Base-by-base conservation (phyloP, 2,329 filamentous ascomycete species). In the Penicillium paneum region DNA sequence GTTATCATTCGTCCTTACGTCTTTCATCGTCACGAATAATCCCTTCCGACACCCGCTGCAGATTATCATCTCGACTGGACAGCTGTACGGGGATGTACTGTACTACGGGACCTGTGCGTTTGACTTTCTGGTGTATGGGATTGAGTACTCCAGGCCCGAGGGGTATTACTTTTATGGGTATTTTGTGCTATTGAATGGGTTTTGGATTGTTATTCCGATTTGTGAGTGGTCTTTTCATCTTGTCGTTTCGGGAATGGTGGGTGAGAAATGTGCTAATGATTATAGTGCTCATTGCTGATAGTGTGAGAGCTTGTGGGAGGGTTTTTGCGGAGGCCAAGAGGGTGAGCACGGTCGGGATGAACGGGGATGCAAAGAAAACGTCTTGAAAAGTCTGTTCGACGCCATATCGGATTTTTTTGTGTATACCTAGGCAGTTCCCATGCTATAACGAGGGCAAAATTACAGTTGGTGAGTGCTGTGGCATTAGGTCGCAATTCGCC, bases 11-110 rank as follows among this genome's bases (percentile, higher is more conserved):
- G 51, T 78, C 44, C 74, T 78, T n/a, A 81, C 80, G 4, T 72
- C 66, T 24, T 63, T 79, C 60, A 79, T 82, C 57, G 71, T 77
- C 17, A 67, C 68, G 11, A 68, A 79, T 43, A 77, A 80, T 64
- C 77, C 79, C 8, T 68, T 79, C 28, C 76, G 81, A 46, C 76
- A 80, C 65, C 72, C 80, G 1, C 63, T 81, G 44, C 80, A 82
- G 67, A 71, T 76, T 49, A 71, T 83, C 44, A 77, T 83, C 36
- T 81, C 77, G 21, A 68, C 82, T 28, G 81, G 80, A n/a, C 81
- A 83, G 58, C 71, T 83, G 52, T 83, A 83, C 64, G 80, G 81
- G 35, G 80, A 82, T 59, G 68, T 80, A 3, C 71, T 83, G n/a
- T 83, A 83, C 69, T 83, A 81, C 56, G 78, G 76, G 0, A 83